These are phyloP conservation scores for Eruca vesicaria DNA, from an alignment of 441 rosid species.

Conservation along the genomic window DNA sequence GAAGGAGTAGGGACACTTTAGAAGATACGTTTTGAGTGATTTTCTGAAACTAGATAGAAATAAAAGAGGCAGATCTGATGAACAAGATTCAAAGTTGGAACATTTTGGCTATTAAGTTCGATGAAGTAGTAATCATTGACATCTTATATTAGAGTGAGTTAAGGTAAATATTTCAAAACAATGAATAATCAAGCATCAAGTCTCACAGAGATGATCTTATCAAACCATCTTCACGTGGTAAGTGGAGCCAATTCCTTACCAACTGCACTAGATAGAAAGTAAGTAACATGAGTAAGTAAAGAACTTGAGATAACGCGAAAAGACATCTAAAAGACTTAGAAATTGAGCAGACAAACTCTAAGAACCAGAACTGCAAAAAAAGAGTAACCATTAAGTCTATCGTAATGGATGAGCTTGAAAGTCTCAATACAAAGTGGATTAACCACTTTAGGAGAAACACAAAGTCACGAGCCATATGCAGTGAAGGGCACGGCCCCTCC, in stretches of 20 bases:
- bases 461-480: slow-evolving; percentile 30
- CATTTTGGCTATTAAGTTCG: slow-evolving; percentile 5
- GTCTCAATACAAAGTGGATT: slow-evolving; percentile 30
- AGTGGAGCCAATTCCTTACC: slow-evolving; percentile 34
- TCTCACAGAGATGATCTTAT: slow-evolving; percentile 10
- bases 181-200: slow-evolving; percentile 22
- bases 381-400: slow-evolving; percentile 7
- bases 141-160: neutral
- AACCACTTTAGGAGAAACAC: slow-evolving; percentile 27
- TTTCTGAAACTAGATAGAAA: neutral
- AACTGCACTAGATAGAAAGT: slow-evolving; percentile 37
- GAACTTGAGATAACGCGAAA: slow-evolving; percentile 30
- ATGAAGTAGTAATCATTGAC: slow-evolving; percentile 4
- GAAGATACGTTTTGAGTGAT: slow-evolving; percentile 23
- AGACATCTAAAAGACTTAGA: slow-evolving; percentile 32
- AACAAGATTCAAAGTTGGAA: slow-evolving; percentile 20
- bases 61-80: neutral
- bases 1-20: slow-evolving; percentile 17
- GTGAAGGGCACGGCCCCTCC: slow-evolving; percentile 26
- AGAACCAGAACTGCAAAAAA: slow-evolving; percentile 21
- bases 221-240: slow-evolving; percentile 34
- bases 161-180: slow-evolving; percentile 24
- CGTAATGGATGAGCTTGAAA: slow-evolving; percentile 25
- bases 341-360: slow-evolving; percentile 28
- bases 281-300: slow-evolving; percentile 32